A percentile compares a stretch with the other conserved stretches of the same genome.
Conservation (phyloP, 1,284 basidiomycete genomes). For the Apiotrichum sp. region DNA sequence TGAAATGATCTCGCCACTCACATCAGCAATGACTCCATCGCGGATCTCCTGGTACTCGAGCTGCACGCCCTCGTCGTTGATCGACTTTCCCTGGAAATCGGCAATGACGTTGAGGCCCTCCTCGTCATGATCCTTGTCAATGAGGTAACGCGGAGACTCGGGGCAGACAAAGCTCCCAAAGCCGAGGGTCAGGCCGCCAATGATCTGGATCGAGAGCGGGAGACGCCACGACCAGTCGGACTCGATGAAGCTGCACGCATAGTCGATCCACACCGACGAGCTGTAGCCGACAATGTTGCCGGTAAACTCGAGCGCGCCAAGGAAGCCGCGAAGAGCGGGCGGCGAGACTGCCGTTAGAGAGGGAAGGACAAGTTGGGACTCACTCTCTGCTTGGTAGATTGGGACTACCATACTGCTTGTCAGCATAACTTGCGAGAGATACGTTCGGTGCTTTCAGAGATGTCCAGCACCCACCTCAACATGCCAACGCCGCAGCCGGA, state of each 20-base stretch:
- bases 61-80: slow-evolving; percentile 64
- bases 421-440: not conserved
- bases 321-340: slow-evolving; percentile 63
- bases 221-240: slow-evolving; percentile 77
- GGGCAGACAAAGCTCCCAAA: slow-evolving; percentile 80
- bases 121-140: slow-evolving; percentile 78
- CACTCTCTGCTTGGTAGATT: slow-evolving; percentile 62
- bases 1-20: slow-evolving; percentile 41
- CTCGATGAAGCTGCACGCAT: slow-evolving; percentile 81
- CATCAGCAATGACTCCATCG: slow-evolving; percentile 75
- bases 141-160: slow-evolving; percentile 88
- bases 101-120: slow-evolving; percentile 84
- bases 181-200: slow-evolving; percentile 80
- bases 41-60: slow-evolving; percentile 91
- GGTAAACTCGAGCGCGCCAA: slow-evolving; percentile 97
- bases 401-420: slow-evolving; percentile 82
- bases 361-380: not conserved
- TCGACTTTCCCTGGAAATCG: slow-evolving; percentile 81
- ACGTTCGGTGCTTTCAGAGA: not conserved
- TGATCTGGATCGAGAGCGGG: slow-evolving; percentile 76
- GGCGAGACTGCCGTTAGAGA: slow-evolving; percentile 18
- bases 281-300: slow-evolving; percentile 90
- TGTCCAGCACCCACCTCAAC: slow-evolving; percentile 60
- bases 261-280: slow-evolving; percentile 96
- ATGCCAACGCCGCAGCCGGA: slow-evolving; percentile 92